Percentiles rank a stretch among this genome's conserved stretches.
phyloP scores from a whole-genome alignment of 1,139 yeast species.

The Tardiomyces digboiensis region DNA sequence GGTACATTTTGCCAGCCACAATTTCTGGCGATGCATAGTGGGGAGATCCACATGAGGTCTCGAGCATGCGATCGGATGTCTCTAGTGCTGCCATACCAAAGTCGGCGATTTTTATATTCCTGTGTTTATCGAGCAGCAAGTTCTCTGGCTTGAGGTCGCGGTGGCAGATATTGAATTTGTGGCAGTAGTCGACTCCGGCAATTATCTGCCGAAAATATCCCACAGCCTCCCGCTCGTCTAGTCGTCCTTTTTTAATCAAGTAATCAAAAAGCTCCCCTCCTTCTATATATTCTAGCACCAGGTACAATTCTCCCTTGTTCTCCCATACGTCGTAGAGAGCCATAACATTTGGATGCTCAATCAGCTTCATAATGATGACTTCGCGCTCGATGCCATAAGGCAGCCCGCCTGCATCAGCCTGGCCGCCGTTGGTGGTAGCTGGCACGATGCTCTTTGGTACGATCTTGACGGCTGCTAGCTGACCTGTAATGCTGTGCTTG shows the following conservation, averaged over 20 bases:
- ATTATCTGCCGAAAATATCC: conserved; percentile 88
- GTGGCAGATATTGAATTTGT: conserved; percentile 83
- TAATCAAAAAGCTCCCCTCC: conserved; percentile 96
- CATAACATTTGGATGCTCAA: conserved; percentile 90
- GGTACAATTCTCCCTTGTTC: conserved; percentile 82
- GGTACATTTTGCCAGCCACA: conserved; percentile 88
- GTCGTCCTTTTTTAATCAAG: conserved; percentile 75
- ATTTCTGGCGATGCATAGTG: conserved; percentile 98
- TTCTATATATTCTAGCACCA: conserved; percentile 91
- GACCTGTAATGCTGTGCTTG: conserved; percentile 72
- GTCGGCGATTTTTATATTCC: conserved; percentile 93
- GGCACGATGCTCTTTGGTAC: conserved; percentile 78
- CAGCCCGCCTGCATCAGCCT: conserved; percentile 46
- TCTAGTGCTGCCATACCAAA: conserved; percentile 99
- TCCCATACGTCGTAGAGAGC: conserved; percentile 99
- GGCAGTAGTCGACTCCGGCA: conserved; percentile 88
- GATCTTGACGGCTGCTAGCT: conserved; percentile 93
- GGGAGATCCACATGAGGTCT: conserved; percentile 97
- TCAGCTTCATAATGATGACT: conserved; percentile 82
- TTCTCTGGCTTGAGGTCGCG: conserved; percentile 96
- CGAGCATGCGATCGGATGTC: conserved; percentile 71
- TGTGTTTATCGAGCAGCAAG: conserved; percentile 72
- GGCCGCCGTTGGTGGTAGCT: conserved; percentile 25
- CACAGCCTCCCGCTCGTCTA: conserved; percentile 85
- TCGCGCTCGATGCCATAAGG: conserved; percentile 97